Conservation (phyloP, 2,329 filamentous ascomycete genomes). For the Ophiocordyceps sinensis region DNA sequence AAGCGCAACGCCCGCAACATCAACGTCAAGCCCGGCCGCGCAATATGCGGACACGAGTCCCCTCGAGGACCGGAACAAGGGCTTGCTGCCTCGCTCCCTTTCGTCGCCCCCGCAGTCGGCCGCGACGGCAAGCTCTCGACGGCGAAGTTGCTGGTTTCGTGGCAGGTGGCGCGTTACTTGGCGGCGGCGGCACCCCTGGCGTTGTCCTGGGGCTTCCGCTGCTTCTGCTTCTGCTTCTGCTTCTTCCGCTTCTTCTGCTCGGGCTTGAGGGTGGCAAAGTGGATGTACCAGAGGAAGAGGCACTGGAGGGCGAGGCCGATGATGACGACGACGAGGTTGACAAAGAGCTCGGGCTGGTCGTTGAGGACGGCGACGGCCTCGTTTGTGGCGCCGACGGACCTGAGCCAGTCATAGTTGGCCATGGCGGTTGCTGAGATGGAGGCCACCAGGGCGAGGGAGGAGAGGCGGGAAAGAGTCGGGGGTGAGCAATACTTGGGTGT, state of each 20-base stretch:
- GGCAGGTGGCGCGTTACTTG: not conserved
- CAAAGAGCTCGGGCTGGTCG: constrained; percentile 46
- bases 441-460: not conserved
- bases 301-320: constrained; percentile 30
- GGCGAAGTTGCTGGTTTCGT: not conserved
- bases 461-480: not conserved
- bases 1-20: too few species aligned
- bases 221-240: constrained; percentile 38
- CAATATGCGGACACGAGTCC: too few species aligned
- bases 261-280: constrained; percentile 45
- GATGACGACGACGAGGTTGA: constrained; percentile 39
- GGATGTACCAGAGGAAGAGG: constrained; percentile 41
- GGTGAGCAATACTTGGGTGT: not conserved
- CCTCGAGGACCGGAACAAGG: too few species aligned
- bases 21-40: too few species aligned
- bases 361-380: constrained; percentile 45
- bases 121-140: too few species aligned
- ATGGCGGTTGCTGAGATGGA: constrained; percentile 10
- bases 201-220: constrained; percentile 15
- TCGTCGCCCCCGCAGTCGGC: too few species aligned
- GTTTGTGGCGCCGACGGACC: constrained; percentile 39
- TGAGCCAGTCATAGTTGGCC: constrained; percentile 43
- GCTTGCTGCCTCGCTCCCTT: too few species aligned
- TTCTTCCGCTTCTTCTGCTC: constrained; percentile 42
- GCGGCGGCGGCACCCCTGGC: constrained; percentile 4